A percentile compares a stretch with the other conserved stretches of the same genome.
Evolutionary conservation across 2,329 filamentous ascomycete species (phyloP).

Genomic region (Spiromastix sp.): DNA sequence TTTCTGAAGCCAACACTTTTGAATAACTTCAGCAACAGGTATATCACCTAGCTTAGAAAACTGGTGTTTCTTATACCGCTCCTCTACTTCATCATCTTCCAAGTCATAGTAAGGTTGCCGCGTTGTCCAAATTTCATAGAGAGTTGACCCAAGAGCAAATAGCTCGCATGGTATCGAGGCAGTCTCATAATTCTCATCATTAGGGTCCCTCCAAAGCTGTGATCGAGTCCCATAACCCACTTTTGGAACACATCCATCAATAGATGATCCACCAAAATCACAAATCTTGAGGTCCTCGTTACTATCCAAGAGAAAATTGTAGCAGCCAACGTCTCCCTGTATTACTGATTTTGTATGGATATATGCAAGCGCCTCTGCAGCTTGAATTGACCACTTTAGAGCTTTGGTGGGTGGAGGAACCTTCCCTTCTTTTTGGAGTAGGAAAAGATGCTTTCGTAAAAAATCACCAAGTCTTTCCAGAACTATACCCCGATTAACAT

Average conservation of each 20-base stretch:
- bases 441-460: not conserved
- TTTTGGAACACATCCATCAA: not conserved
- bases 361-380: constrained; percentile 4
- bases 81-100: not conserved
- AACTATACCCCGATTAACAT: not conserved
- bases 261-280: not conserved
- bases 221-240: not conserved
- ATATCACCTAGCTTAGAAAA: not conserved
- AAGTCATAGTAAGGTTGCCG: not conserved
- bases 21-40: not conserved
- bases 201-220: not conserved
- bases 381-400: constrained; percentile 3
- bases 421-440: not conserved
- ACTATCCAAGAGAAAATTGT: constrained; percentile 4
- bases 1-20: not conserved
- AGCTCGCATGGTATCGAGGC: not conserved
- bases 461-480: not conserved
- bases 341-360: constrained; percentile 3
- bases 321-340: constrained; percentile 3
- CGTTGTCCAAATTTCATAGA: constrained; percentile 5
- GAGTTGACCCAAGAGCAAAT: too few relatives aligned
- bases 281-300: not conserved
- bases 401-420: not conserved
- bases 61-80: not conserved
- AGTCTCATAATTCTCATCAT: not conserved